Base-by-base conservation (phyloP, 352 stramenopile genomes). In the Phytopythium aichiense region DNA sequence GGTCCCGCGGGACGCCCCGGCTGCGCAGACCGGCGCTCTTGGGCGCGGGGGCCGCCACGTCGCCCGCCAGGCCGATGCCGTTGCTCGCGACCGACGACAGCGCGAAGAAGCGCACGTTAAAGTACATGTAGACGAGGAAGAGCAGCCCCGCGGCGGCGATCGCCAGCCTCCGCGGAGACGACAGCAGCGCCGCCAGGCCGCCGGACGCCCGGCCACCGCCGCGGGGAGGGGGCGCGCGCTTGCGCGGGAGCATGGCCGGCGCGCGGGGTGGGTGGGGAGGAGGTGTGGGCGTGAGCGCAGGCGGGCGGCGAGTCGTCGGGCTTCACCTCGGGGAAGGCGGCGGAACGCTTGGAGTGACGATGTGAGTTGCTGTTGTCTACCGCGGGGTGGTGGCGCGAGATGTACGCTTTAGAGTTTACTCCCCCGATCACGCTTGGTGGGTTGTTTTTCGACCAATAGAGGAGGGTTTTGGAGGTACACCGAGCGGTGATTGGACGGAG, bases 51-150 rank as follows among this genome's bases (percentile, higher is more conserved):
- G 51, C 42, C 7, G 53, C 46, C 16, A 37, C 54, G 28, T 72
- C 55, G 15, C 46, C 53, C 23, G 38, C 51, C 16, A 52, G 22
- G 60, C 54, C 55, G 61, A 65, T 74, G 50, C 61, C 68, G 54
- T 73, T 76, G n/a, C 66, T 71, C 49, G 60, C 60, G 15, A 35
- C 46, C 12, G 68, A 64, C 5, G 72, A 77, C 28, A 72, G 65
- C 37, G 71, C 61, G 67, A 92, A 77, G 66, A 92, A 88, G 58
- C 71, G 75, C 33, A 86, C 60, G 61, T 92, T 92, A 54, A 87
- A 72, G 62, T 85, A 92, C 60, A 85, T 68, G 61, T 77, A 76
- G 25, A 89, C 52, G 30, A 67, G 23, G 61, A 89, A 88, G 53
- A 89, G 57, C 35, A 78, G 35, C 0, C 60, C 71, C 37, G 89